A percentile compares a stretch with the other conserved stretches of the same genome.
Conservation (phyloP, 23 red algal species). For the Rhodosorus marinus region DNA sequence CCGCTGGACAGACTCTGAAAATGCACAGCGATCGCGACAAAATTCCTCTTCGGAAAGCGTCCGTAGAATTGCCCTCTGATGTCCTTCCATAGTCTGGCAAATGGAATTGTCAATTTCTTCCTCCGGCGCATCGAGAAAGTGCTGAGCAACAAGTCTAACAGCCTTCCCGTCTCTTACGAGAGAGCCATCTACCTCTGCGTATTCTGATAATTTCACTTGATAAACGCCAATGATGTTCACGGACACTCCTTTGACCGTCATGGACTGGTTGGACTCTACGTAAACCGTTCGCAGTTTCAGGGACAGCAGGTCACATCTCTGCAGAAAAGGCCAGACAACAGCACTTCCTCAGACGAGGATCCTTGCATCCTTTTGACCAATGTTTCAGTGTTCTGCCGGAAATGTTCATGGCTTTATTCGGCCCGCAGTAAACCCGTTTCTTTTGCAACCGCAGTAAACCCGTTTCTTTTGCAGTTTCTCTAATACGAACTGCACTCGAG, state of each 20-base stretch:
- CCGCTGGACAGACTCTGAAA: background rate
- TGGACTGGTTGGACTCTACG: constrained; percentile 20
- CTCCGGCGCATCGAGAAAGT: constrained; percentile 34
- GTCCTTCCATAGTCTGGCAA: constrained; percentile 22
- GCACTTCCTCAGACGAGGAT: too few species aligned
- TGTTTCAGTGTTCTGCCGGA: too few species aligned
- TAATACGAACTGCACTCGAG: too few species aligned
- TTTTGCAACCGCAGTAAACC: too few species aligned
- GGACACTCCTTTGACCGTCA: constrained; percentile 31
- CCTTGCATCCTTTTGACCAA: too few species aligned
- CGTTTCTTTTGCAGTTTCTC: too few species aligned
- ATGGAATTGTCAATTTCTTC: constrained; percentile 36
- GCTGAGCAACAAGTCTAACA: constrained; percentile 44
- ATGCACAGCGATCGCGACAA: constrained; percentile 25
- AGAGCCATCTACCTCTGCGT: background rate
- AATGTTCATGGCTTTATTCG: too few species aligned
- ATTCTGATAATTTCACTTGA: constrained; percentile 53
- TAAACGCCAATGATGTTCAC: constrained; percentile 24
- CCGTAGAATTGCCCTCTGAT: constrained; percentile 44
- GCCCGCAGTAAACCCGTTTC: too few species aligned
- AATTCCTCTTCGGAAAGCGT: constrained; percentile 35
- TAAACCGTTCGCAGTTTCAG: constrained; percentile 41
- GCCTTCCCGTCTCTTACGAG: constrained; percentile 17
- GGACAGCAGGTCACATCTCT: constrained; percentile 20
- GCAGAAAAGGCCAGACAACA: too few species aligned